Evolutionary conservation across 2,329 filamentous ascomycete species (phyloP), one percentile per base, ranked within the genome.

Genomic region (Hortaea werneckii): DNA sequence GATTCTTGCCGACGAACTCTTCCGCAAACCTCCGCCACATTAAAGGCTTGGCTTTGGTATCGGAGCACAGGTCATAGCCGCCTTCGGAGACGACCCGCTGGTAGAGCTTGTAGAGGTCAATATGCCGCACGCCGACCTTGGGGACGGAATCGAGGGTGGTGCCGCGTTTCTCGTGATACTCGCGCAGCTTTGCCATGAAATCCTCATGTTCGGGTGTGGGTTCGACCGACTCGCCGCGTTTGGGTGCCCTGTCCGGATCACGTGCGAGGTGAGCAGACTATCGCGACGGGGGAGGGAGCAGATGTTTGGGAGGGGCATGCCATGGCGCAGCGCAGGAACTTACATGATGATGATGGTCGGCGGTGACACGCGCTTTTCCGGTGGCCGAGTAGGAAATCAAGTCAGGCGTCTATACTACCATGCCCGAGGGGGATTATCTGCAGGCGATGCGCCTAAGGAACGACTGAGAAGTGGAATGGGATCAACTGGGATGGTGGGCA

Each of bases 1-100:
- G 75, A 46, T 80, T 81, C 59, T 80, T 80, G 52, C 89, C 78
- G 42, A 85, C 79, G 47, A 94, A 82, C 56, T 88, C 82, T 44
- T 81, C 75, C 9, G 83, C 85, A 57, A 94, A 76, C 56, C 80
- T 80, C 52, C 87, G 79, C 88, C 88, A 95, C 43, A 85, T 84
- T 53, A 94, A 76, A 70, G 90, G 92, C 64, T 90, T 67, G 79
- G 82, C 50, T 78, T 88, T 63, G 28, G 69, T 74, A 53, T 75
- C 71, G 20, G 71, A 74, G 42, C 90, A 79, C 62, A 83, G 82
- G 67, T 94, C 88, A 64, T 95, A 95, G 48, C 88, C 88, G 44
- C 88, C 88, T 57, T 82, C 80, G 20, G 77, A 77, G 44, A 85
- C 76, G 12, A 94, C 84, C 54, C 81, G 76, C 51, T 84, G 83